Evolutionary conservation across 768 basidiomycete species (phyloP).

Genomic region (Boletellus ananiceps): DNA sequence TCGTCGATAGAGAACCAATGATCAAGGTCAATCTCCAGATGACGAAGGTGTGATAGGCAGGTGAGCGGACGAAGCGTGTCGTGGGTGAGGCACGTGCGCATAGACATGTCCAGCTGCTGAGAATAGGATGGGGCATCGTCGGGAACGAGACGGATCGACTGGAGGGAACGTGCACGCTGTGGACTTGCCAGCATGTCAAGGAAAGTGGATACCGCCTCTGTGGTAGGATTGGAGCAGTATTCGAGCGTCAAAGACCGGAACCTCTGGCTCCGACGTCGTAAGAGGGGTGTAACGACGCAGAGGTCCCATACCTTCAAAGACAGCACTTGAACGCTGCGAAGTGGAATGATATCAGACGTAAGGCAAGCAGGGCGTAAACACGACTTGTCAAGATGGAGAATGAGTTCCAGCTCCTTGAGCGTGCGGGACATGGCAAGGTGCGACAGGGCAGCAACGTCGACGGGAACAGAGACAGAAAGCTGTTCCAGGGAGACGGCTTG

Average conservation of each 20-base stretch:
- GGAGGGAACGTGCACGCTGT: not conserved
- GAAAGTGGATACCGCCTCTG: not conserved
- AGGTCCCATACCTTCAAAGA: not conserved
- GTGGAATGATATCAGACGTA: not conserved
- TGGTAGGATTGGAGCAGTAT: not conserved
- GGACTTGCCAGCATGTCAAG: not conserved
- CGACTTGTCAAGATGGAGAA: not conserved
- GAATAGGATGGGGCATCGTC: too few species aligned
- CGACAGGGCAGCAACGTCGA: not conserved
- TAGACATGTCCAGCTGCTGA: too few species aligned
- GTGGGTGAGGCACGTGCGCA: too few species aligned
- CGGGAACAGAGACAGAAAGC: not conserved
- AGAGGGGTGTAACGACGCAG: not conserved
- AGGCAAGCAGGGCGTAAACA: not conserved
- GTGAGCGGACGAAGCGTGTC: not conserved
- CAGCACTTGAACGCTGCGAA: not conserved
- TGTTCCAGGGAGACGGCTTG: not conserved
- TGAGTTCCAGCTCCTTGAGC: not conserved
- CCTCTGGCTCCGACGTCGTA: not conserved
- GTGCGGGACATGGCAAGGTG: not conserved
- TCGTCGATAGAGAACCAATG: conserved; percentile 5
- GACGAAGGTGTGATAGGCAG: not conserved
- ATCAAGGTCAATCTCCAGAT: not conserved
- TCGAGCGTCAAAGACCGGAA: not conserved
- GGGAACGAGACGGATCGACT: not conserved